Evolutionary conservation across 441 rosid species (phyloP).

Genomic region (Adansonia madagascariensis): DNA sequence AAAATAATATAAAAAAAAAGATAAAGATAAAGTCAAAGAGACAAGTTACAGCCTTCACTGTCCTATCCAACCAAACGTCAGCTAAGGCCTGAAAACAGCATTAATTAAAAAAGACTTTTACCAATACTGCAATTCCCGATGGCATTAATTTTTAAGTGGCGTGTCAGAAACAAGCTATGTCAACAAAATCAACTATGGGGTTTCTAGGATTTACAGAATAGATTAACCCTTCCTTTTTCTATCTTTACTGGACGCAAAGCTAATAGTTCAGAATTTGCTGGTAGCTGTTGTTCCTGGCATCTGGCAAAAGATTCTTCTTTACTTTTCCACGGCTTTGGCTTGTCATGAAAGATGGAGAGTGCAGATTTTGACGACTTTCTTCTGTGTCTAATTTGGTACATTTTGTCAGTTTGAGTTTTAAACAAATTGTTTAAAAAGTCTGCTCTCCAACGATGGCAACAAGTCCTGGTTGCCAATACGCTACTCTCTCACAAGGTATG

Average conservation of each 20-base stretch:
- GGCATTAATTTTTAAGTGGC: slow-evolving; percentile 25
- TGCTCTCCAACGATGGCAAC: not conserved
- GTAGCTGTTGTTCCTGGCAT: not conserved
- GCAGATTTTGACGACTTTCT: not conserved
- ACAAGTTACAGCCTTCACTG: slow-evolving; percentile 10
- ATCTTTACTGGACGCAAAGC: not conserved
- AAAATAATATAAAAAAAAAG: not conserved
- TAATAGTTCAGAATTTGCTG: not conserved
- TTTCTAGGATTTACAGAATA: not conserved
- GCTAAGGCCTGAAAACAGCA: slow-evolving; percentile 1
- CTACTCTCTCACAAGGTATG: not conserved
- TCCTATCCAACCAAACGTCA: slow-evolving; percentile 34
- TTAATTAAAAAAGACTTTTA: slow-evolving; percentile 5
- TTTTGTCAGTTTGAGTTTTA: not conserved
- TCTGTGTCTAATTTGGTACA: not conserved
- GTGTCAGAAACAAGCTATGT: slow-evolving; percentile 25
- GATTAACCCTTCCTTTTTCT: not conserved
- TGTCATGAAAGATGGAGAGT: not conserved
- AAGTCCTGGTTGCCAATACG: not conserved
- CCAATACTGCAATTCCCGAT: slow-evolving; percentile 35
- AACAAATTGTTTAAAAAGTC: not conserved
- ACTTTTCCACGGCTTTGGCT: not conserved
- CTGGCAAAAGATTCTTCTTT: not conserved
- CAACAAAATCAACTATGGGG: not conserved
- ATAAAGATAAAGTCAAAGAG: slow-evolving; percentile 12